Evolutionary conservation across 2,329 filamentous ascomycete genomes (phyloP), one percentile per base, ranked within the genome.

Genomic region (Cadophora sp.): DNA sequence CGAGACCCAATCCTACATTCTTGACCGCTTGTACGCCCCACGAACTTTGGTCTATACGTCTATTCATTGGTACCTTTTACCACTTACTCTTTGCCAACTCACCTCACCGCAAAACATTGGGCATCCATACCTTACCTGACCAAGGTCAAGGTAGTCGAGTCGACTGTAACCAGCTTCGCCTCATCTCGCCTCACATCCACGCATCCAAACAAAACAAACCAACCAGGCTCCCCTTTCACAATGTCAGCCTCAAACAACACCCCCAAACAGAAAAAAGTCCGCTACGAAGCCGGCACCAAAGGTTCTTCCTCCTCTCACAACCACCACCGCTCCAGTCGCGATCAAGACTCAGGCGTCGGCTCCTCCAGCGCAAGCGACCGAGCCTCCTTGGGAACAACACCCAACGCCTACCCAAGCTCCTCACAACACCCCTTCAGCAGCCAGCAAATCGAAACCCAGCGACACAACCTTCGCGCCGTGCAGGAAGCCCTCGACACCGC

Each of bases 401-500:
- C 68, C 24, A 67, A 67, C 55, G 59, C 65, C 7, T 58, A 30
- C 64, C 8, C 41, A 16, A n/a, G 11, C 47, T 22, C 33, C 33
- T 45, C 43, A 5, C 43, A 18, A 45, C 14, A 20, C 43, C 61
- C 66, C 27, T 72, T 71, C 68, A 68, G 55, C 59, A 53, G 50
- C 30, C 55, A 66, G 24, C 59, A 73, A 20, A 66, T 71, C 18
- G 56, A 72, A 18, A 61, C 66, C n/a, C 73, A 75, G 55, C 63
- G 72, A 22, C 67, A 67, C 30, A 71, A 67, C 55, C 64, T 73
- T 6, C 62, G 51, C 16, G 71, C 70, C 5, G 47, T 73, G 1
- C 67, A 69, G 65, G 72, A 76, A 66, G 74, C 74, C 2, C 70
- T 75, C 24, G 67, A 71, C 51, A 68, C 72, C 11, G 73, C 73